These are phyloP conservation scores for Eucalyptus coolabah DNA, from an alignment of 345 rosid species.

Conservation along the genomic window DNA sequence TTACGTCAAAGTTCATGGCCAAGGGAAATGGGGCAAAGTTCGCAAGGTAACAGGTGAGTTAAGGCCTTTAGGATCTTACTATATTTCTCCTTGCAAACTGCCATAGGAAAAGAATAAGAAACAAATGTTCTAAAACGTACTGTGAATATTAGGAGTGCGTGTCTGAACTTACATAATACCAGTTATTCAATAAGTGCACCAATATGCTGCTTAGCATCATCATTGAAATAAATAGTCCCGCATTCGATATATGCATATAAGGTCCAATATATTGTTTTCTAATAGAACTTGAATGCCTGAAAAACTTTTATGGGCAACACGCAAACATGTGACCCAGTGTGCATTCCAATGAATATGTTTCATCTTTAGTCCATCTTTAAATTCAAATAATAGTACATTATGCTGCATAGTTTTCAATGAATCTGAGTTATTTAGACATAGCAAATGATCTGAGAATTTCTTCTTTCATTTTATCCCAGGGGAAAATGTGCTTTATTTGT, in stretches of 20 bases:
- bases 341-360: neutral
- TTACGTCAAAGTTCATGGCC: neutral
- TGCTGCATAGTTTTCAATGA: neutral
- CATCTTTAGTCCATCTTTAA: neutral
- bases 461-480: too few species aligned
- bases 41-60: neutral
- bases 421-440: neutral
- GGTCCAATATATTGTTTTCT: neutral
- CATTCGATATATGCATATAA: neutral
- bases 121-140: neutral
- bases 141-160: neutral
- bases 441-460: neutral
- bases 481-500: neutral
- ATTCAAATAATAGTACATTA: too few species aligned
- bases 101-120: neutral
- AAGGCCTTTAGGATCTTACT: neutral
- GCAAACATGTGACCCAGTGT: neutral
- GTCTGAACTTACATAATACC: neutral
- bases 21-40: neutral
- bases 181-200: neutral
- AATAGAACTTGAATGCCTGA: neutral
- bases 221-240: neutral
- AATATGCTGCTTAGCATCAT: neutral
- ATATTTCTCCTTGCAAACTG: neutral
- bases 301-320: neutral